phyloP scores from a whole-genome alignment of 2,329 filamentous ascomycete species.

The Didymella exigua region DNA sequence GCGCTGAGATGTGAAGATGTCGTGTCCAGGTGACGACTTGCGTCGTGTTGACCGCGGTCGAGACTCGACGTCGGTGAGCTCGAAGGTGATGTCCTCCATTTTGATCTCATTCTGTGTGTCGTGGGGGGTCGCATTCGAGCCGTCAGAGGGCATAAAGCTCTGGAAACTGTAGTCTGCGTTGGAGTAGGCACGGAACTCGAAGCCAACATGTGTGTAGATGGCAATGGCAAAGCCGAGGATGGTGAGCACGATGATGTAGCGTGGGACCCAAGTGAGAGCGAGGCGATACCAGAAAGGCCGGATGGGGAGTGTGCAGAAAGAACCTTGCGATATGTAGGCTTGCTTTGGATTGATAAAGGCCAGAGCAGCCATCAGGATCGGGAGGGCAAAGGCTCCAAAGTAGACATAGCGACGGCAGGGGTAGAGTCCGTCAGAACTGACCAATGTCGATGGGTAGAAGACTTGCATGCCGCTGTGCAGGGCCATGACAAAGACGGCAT shows the following conservation, averaged over 20 bases:
- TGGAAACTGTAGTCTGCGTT: constrained; percentile 21
- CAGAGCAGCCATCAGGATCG: constrained; percentile 64
- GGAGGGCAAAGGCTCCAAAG: constrained; percentile 61
- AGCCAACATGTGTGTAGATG: constrained; percentile 71
- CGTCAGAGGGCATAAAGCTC: constrained; percentile 20
- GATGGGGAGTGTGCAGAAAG: constrained; percentile 72
- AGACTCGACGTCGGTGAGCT: constrained; percentile 1
- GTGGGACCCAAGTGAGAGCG: constrained; percentile 73
- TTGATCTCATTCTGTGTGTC: background rate
- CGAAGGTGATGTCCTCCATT: constrained; percentile 12
- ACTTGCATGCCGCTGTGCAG: constrained; percentile 75
- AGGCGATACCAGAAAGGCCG: constrained; percentile 72
- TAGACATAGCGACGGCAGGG: constrained; percentile 68
- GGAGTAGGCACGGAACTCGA: constrained; percentile 46
- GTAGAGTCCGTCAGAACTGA: constrained; percentile 68
- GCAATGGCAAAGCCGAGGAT: constrained; percentile 70
- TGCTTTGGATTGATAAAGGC: constrained; percentile 64
- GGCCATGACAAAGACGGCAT: constrained; percentile 74
- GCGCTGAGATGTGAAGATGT: constrained; percentile 16
- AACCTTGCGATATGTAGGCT: constrained; percentile 67
- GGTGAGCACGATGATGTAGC: constrained; percentile 69
- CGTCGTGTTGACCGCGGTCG: constrained; percentile 5
- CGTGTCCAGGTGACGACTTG: constrained; percentile 21
- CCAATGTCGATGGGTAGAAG: constrained; percentile 58
- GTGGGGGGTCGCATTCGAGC: constrained; percentile 3